A percentile compares a stretch with the other conserved stretches of the same genome.
phyloP scores from a whole-genome alignment of 352 stramenopile genomes.

The Phytophthora sojae region DNA sequence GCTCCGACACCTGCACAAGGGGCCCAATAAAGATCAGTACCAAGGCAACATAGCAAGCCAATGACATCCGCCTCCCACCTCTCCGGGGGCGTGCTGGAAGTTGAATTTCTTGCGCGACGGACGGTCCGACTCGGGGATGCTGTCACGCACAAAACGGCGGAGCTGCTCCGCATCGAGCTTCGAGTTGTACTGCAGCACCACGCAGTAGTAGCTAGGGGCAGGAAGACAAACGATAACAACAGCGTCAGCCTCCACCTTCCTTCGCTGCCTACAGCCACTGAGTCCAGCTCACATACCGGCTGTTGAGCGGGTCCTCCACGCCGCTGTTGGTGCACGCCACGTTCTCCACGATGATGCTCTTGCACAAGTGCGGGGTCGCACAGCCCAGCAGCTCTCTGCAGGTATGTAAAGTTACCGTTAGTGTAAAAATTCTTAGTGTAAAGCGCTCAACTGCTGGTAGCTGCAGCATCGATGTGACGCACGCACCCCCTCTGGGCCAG shows the following conservation, averaged over 20 bases:
- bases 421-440: background rate
- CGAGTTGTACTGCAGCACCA: conserved; percentile 89
- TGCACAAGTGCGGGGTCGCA: conserved; percentile 79
- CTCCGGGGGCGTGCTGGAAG: conserved; percentile 83
- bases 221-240: background rate
- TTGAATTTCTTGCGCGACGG: conserved; percentile 86
- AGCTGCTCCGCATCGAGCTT: conserved; percentile 86
- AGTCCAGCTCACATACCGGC: conserved; percentile 25
- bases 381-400: conserved; percentile 71
- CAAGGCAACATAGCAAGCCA: background rate
- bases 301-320: conserved; percentile 68
- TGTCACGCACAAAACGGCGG: conserved; percentile 77
- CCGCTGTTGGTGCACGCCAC: conserved; percentile 69
- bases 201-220: conserved; percentile 73
- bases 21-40: background rate
- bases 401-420: no score
- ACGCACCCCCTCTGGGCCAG: conserved; percentile 53
- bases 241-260: background rate
- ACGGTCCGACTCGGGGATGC: conserved; percentile 59
- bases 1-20: conserved; percentile 54
- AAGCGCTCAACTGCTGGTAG: no score
- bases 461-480: background rate
- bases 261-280: background rate
- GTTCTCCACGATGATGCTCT: conserved; percentile 92
- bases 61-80: conserved; percentile 34